Percentiles rank a stretch among this genome's conserved stretches.
Conservation (phyloP, 2,329 filamentous ascomycete genomes). For the Microcera coccophila region DNA sequence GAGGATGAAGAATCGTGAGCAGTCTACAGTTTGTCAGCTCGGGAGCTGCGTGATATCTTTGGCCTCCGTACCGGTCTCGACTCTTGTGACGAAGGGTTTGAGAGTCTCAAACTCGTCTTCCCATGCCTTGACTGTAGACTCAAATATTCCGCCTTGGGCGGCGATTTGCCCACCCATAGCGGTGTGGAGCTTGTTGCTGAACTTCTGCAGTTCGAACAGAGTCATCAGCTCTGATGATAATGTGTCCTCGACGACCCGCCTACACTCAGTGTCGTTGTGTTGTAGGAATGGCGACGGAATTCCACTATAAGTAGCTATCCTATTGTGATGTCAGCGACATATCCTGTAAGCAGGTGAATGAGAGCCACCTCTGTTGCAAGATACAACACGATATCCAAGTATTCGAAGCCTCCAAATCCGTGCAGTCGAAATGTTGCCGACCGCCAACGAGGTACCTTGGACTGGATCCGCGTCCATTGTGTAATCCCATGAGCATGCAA, state of each 20-base stretch:
- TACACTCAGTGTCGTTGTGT: constrained; percentile 44
- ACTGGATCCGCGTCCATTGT: constrained; percentile 50
- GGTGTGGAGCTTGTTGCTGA: constrained; percentile 46
- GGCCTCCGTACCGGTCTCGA: constrained; percentile 42
- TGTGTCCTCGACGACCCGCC: constrained; percentile 35
- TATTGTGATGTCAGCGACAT: constrained; percentile 10
- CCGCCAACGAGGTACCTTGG: constrained; percentile 45
- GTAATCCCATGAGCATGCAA: constrained; percentile 47
- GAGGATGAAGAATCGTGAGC: constrained; percentile 47
- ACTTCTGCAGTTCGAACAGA: constrained; percentile 48
- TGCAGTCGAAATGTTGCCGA: constrained; percentile 40
- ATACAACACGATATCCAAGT: constrained; percentile 54
- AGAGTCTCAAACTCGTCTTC: constrained; percentile 52
- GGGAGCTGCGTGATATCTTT: not conserved
- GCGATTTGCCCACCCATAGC: constrained; percentile 47
- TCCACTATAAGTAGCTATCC: constrained; percentile 41
- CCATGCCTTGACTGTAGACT: constrained; percentile 45
- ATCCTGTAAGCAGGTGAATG: not conserved
- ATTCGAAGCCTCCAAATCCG: constrained; percentile 49
- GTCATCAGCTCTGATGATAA: constrained; percentile 42
- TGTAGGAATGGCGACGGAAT: constrained; percentile 49
- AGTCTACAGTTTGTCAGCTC: constrained; percentile 31
- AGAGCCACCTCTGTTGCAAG: constrained; percentile 44
- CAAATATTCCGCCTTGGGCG: constrained; percentile 43
- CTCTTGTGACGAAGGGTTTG: constrained; percentile 42